Conservation (phyloP, 768 basidiomycete genomes). For the Crepidotus variabilis region DNA sequence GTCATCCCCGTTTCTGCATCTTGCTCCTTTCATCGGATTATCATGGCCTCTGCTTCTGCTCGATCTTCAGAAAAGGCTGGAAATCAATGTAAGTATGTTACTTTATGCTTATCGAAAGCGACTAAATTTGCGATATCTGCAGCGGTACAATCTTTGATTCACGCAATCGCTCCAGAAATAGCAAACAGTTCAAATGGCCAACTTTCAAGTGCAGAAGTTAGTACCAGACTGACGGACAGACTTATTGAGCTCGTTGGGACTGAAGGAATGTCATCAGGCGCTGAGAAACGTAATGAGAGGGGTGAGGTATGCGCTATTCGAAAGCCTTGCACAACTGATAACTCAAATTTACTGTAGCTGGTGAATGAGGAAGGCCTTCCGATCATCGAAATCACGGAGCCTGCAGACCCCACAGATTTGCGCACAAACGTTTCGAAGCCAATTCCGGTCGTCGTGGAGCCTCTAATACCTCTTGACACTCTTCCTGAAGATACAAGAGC, state of each 20-base stretch:
- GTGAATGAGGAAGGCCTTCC: slow-evolving; percentile 78
- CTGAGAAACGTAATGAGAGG: slow-evolving; percentile 43
- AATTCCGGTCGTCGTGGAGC: slow-evolving; percentile 23
- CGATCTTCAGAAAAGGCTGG: slow-evolving; percentile 14
- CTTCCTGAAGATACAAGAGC: slow-evolving; percentile 45
- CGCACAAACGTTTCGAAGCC: slow-evolving; percentile 16
- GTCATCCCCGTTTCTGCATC: not conserved
- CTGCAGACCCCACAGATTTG: slow-evolving; percentile 24
- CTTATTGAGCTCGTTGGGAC: slow-evolving; percentile 54
- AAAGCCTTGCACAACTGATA: slow-evolving; percentile 15
- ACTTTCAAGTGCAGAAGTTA: slow-evolving; percentile 39
- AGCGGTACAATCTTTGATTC: slow-evolving; percentile 40
- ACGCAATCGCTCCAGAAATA: slow-evolving; percentile 33
- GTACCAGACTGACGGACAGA: slow-evolving; percentile 54
- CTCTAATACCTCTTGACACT: slow-evolving; percentile 41
- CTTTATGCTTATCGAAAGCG: not conserved
- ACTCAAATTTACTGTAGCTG: slow-evolving; percentile 37
- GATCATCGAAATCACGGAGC: slow-evolving; percentile 74
- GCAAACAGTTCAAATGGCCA: slow-evolving; percentile 20
- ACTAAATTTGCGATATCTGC: slow-evolving; percentile 1
- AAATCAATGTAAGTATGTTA: slow-evolving; percentile 22
- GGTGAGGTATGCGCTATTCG: slow-evolving; percentile 54
- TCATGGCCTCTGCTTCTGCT: not conserved
- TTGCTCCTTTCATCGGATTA: not conserved
- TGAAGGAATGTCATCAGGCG: slow-evolving; percentile 27